These are phyloP conservation scores for Theobroma grandiflorum DNA, from an alignment of 441 rosid genomes.

Conservation along the genomic window DNA sequence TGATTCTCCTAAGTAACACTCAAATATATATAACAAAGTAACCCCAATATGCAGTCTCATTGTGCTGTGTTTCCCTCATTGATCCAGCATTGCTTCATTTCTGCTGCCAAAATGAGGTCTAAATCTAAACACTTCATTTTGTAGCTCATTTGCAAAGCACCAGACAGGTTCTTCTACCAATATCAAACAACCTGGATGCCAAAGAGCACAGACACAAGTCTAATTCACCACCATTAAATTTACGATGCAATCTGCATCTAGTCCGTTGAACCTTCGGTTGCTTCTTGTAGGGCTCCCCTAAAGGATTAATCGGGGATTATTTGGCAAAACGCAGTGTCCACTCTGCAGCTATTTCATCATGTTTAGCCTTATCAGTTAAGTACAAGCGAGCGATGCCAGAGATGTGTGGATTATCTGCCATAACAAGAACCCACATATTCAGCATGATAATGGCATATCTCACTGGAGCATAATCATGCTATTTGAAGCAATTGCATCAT, in stretches of 20 bases:
- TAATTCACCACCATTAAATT: not conserved
- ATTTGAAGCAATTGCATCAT: not conserved
- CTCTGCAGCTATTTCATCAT: conserved; percentile 77
- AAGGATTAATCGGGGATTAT: conserved; percentile 39
- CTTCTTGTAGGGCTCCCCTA: not conserved
- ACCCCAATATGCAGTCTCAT: not conserved
- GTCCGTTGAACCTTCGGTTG: conserved; percentile 5
- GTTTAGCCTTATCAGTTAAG: conserved; percentile 75
- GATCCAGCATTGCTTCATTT: not conserved
- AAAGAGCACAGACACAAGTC: not conserved
- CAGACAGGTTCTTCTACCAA: not conserved
- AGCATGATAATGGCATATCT: conserved; percentile 16
- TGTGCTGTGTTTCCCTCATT: conserved; percentile 3
- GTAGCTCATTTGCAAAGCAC: conserved; percentile 12
- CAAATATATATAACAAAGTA: not conserved
- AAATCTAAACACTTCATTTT: not conserved
- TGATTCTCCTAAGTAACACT: not conserved
- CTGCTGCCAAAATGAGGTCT: not conserved
- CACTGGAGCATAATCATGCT: not conserved
- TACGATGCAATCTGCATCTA: not conserved
- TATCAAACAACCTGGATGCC: not conserved
- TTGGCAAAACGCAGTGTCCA: conserved; percentile 90
- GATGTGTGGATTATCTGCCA: conserved; percentile 66
- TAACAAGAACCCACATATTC: conserved; percentile 12
- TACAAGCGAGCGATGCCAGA: conserved; percentile 77